Evolutionary conservation across 106 monocot genomes (phyloP), one percentile per base, ranked within the genome.

Genomic region (Allium sativum): DNA sequence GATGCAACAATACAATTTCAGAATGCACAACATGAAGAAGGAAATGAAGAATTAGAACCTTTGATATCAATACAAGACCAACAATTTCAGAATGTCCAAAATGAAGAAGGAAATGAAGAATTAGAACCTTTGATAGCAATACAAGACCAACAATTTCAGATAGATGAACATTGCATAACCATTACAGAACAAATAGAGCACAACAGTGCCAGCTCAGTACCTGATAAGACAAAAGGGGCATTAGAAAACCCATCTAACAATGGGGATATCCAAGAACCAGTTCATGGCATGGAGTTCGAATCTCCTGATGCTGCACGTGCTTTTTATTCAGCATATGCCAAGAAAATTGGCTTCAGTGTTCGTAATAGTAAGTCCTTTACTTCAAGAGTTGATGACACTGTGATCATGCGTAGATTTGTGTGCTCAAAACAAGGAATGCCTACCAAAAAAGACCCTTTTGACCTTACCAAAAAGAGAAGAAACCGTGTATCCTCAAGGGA

Each of bases 341-440:
- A 78, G 31, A 69, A 67, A 19, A 12, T 76, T 4, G 91, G 91
- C 21, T 92, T 92, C 62, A 70, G 83, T 42, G 78, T 92, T 42
- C 82, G 91, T 40, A 86, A 83, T 60, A 83, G 86, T 72, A 92
- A 86, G 71, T 92, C 86, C 18, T 82, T 81, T 70, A 89, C 84
- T 9, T 89, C 89, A 3, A 73, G 89, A 42, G 79, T 81, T 12
- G 89, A 89, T 16, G 89, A 89, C 52, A 76, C 81, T 0, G 81
- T 89, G 46, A 86, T 92, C 55, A 92, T 92, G 91, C 80, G 91
- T 19, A 68, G 91, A 15, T 92, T 92, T 52, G 91, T 92, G 42
- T 92, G 91, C 54, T 92, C 91, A 9, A 83, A 83, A 42, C 83
- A 92, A 63, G 91, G 91, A 13, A 56, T 70, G 42, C 86, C 82